Evolutionary conservation across 805 yeast genomes (phyloP), one percentile per base, ranked within the genome.

Genomic region (Candida mattraensis): DNA sequence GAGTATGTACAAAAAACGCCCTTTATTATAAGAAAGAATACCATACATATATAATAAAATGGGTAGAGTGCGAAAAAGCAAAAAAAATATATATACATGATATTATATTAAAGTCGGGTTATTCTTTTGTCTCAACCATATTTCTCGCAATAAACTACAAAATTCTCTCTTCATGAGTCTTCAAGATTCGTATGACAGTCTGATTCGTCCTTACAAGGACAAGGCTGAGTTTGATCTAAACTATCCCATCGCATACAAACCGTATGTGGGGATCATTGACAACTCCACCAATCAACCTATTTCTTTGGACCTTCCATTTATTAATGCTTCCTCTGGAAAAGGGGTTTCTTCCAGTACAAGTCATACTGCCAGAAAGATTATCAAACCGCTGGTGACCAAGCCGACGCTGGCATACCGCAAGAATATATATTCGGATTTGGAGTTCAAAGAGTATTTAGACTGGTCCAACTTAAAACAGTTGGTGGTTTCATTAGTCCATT

Each of bases 401-500:
- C 48, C 55, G 4, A 36, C 39, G 14, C 30, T 43, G 15, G n/a
- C 39, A 15, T 48, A 53, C 38, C 40, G 45, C 37, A 50, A 51
- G 48, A 70, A 74, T 52, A 66, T 70, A 35, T 68, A 67, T 47
- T 63, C 71, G 39, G 85, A 80, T 53, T 64, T 80, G 46, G 88
- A 81, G 53, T 69, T 83, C 54, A 69, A 63, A 36, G 91, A 83
- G 55, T 77, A 81, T 47, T 69, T 83, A 41, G 87, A 82, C 49
- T 48, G 69, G 44, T 66, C 65, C 45, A 78, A 79, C 53, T 60
- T 84, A 50, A 68, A 68, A 34, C 85, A 78, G 44, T 55, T 82
- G 21, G 45, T 80, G 5, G 67, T 70, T 35, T 76, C 79, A 25
- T 66, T 87, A 40, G 60, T 78, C 16, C 67, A 72, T 54, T 77